A percentile compares a stretch with the other conserved stretches of the same genome.
phyloP scores from a whole-genome alignment of 2,329 filamentous ascomycete genomes.

The Cladosporium sp. region DNA sequence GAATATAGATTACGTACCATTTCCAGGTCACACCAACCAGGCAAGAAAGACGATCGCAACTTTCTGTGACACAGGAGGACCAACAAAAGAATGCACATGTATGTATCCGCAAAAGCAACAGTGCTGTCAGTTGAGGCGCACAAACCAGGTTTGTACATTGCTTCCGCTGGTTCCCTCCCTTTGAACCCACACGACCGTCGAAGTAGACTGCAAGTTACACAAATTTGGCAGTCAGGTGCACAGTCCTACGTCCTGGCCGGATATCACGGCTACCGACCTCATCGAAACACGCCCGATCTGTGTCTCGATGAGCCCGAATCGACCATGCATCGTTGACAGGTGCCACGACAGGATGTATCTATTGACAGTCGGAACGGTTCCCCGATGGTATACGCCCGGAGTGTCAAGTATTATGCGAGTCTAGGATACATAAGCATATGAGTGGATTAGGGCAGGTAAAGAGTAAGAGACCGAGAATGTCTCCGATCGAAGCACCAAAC shows the following conservation, averaged over 20 bases:
- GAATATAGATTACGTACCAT: background rate
- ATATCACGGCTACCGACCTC: background rate
- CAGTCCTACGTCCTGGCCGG: background rate
- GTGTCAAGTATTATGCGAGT: too few relatives aligned
- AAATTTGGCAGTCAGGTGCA: background rate
- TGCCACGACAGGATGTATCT: background rate
- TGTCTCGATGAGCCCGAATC: background rate
- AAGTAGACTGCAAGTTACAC: background rate
- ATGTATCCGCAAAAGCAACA: background rate
- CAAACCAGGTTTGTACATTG: too few relatives aligned
- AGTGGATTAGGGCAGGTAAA: background rate
- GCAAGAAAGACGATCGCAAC: background rate
- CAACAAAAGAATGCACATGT: too few relatives aligned
- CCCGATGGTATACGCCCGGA: background rate
- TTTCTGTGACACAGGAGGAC: too few relatives aligned
- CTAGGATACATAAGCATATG: background rate
- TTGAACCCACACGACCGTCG: background rate
- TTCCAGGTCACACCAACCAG: background rate
- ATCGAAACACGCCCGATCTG: background rate
- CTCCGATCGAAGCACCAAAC: background rate
- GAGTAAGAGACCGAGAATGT: background rate
- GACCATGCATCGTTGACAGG: background rate
- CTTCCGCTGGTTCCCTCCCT: background rate
- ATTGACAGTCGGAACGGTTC: background rate
- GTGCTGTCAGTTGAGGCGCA: too few relatives aligned